Conservation (phyloP, 176 grass and related monocot genomes). For the Cenchrus fungigraminus region DNA sequence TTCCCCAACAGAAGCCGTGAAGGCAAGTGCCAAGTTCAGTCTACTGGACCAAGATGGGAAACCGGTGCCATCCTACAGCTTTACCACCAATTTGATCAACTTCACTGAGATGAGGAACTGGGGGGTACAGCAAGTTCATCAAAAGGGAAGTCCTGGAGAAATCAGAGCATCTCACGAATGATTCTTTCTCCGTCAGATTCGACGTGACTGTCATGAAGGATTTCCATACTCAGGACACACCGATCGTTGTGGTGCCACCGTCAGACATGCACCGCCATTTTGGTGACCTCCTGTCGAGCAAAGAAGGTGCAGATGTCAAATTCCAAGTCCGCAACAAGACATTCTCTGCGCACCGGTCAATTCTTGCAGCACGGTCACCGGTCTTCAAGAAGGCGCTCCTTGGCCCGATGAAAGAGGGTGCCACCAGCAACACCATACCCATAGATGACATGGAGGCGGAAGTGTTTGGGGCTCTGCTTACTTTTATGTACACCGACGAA, state of each 20-base stretch:
- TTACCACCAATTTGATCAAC: not conserved
- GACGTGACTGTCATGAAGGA: slow-evolving; percentile 20
- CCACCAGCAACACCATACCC: slow-evolving; percentile 12
- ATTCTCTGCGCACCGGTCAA: slow-evolving; percentile 39
- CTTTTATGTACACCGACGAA: not conserved
- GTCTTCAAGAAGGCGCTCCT: slow-evolving; percentile 50
- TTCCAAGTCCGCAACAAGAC: slow-evolving; percentile 36
- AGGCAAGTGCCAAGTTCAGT: not conserved
- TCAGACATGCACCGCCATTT: slow-evolving; percentile 37
- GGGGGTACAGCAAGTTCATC: slow-evolving; percentile 24
- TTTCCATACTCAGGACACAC: not conserved
- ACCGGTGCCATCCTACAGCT: not conserved
- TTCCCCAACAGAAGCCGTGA: not conserved
- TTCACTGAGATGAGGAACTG: not conserved
- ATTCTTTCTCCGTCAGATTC: slow-evolving; percentile 18
- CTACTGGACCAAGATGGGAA: not conserved
- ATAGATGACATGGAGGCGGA: slow-evolving; percentile 40
- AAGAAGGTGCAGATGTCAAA: slow-evolving; percentile 39
- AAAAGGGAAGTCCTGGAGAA: slow-evolving; percentile 25
- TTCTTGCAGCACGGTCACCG: slow-evolving; percentile 49
- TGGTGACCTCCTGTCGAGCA: slow-evolving; percentile 26
- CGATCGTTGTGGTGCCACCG: not conserved
- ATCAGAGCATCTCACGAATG: slow-evolving; percentile 32
- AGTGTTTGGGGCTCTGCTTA: slow-evolving; percentile 38
- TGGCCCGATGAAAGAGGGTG: slow-evolving; percentile 47